Evolutionary conservation across 495 filamentous ascomycete species (phyloP).

Genomic region (Penicillium waksmanii): DNA sequence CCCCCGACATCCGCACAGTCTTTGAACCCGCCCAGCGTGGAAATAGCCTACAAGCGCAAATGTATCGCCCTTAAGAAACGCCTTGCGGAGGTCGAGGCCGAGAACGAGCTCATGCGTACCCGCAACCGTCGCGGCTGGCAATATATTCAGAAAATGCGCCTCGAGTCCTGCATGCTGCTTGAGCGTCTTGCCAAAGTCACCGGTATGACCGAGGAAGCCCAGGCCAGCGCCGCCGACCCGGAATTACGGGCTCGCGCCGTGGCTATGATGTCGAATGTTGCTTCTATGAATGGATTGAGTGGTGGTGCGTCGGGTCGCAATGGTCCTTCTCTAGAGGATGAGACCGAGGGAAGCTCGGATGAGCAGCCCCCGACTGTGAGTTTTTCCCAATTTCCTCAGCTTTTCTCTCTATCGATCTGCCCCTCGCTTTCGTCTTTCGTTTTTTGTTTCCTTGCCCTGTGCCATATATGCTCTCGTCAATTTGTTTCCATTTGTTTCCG

Average conservation of each 20-base stretch:
- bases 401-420: neutral
- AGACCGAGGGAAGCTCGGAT: constrained; percentile 53
- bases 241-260: constrained; percentile 42
- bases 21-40: constrained; percentile 79
- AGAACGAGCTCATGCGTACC: constrained; percentile 77
- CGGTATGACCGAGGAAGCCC: constrained; percentile 63
- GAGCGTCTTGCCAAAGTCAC: constrained; percentile 86
- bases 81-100: constrained; percentile 84
- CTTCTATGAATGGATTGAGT: constrained; percentile 28
- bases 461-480: too few relatives aligned
- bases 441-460: too few relatives aligned
- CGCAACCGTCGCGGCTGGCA: constrained; percentile 81
- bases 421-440: neutral
- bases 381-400: constrained; percentile 8
- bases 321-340: constrained; percentile 44
- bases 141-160: constrained; percentile 85
- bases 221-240: constrained; percentile 36
- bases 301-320: constrained; percentile 24
- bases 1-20: constrained; percentile 30
- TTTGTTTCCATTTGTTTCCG: too few relatives aligned
- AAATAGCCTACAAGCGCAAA: constrained; percentile 95
- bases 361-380: constrained; percentile 52
- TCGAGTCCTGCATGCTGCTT: constrained; percentile 87
- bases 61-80: constrained; percentile 93
- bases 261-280: constrained; percentile 37